A percentile compares a stretch with the other conserved stretches of the same genome.
Evolutionary conservation across 768 basidiomycete species (phyloP).

Genomic region (Phaffia australis): DNA sequence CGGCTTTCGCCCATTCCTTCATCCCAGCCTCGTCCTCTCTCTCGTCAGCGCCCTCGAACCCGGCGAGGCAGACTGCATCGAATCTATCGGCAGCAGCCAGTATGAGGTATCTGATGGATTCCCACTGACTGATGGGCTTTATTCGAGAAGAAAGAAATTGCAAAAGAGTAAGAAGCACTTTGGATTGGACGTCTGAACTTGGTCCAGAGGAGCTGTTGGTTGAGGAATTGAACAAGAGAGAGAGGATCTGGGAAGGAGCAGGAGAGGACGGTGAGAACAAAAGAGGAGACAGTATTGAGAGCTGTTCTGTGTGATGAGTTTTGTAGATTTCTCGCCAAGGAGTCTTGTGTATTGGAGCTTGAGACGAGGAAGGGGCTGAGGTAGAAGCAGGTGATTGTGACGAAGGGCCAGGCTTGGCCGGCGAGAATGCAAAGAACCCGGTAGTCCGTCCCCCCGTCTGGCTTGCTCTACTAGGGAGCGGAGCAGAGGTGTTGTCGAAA

Average conservation of each 20-base stretch:
- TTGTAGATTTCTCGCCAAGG: constrained; percentile 50
- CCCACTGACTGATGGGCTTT: constrained; percentile 62
- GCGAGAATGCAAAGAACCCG: constrained; percentile 37
- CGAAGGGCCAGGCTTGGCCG: constrained; percentile 19
- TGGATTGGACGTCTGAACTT: constrained; percentile 49
- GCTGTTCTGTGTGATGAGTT: constrained; percentile 51
- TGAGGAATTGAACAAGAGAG: constrained; percentile 45
- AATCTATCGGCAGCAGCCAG: constrained; percentile 76
- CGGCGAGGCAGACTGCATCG: constrained; percentile 70
- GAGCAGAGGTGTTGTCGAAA: constrained; percentile 35
- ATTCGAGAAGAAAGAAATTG: constrained; percentile 60
- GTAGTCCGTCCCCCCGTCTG: constrained; percentile 27
- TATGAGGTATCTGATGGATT: constrained; percentile 52
- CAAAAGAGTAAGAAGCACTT: constrained; percentile 59
- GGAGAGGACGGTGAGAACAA: constrained; percentile 55
- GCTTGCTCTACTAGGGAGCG: constrained; percentile 32
- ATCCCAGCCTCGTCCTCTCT: constrained; percentile 61
- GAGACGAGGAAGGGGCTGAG: constrained; percentile 37
- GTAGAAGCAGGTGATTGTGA: constrained; percentile 28
- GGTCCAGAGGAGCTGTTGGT: constrained; percentile 31
- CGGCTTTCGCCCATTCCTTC: constrained; percentile 67
- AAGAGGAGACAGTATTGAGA: constrained; percentile 51
- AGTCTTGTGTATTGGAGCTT: constrained; percentile 36
- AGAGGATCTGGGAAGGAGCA: constrained; percentile 43
- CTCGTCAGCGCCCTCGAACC: constrained; percentile 78